These are phyloP conservation scores for Ogataea thermomethanolica DNA, from an alignment of 805 yeast genomes.

Conservation along the genomic window DNA sequence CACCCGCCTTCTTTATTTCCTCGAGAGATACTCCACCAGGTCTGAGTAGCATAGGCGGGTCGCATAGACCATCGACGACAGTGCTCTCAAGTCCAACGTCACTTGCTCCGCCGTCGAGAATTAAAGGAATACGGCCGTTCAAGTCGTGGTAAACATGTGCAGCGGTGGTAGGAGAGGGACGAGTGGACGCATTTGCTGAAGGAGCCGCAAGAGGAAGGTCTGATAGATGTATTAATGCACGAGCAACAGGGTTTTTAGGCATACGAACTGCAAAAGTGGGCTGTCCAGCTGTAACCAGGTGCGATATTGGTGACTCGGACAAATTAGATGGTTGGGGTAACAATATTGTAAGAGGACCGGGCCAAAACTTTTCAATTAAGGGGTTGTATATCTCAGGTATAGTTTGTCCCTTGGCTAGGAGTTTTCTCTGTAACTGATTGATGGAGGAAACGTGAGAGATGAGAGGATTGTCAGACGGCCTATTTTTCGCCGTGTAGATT, in stretches of 20 bases:
- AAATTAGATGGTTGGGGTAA: slow-evolving; percentile 49
- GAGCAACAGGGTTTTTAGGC: slow-evolving; percentile 83
- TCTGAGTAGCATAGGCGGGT: slow-evolving; percentile 83
- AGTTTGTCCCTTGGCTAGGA: slow-evolving; percentile 41
- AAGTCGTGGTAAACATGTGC: slow-evolving; percentile 80
- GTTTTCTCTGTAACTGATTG: slow-evolving; percentile 61
- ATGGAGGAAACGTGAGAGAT: slow-evolving; percentile 84
- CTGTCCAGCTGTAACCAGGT: slow-evolving; percentile 80
- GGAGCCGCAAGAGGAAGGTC: slow-evolving; percentile 96
- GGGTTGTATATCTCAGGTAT: slow-evolving; percentile 69
- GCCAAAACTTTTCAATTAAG: slow-evolving; percentile 78
- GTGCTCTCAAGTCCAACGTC: slow-evolving; percentile 91
- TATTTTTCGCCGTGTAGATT: slow-evolving; percentile 83
- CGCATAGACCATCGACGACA: slow-evolving; percentile 82
- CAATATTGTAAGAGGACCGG: slow-evolving; percentile 90
- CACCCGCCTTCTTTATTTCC: slow-evolving; percentile 63
- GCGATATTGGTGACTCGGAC: slow-evolving; percentile 51
- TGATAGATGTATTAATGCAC: slow-evolving; percentile 81
- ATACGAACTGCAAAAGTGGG: slow-evolving; percentile 88
- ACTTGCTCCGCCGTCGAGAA: slow-evolving; percentile 89
- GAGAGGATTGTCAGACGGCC: slow-evolving; percentile 94
- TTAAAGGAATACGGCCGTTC: slow-evolving; percentile 72
- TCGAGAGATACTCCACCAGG: slow-evolving; percentile 94
- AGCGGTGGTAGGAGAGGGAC: slow-evolving; percentile 92
- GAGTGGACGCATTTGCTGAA: slow-evolving; percentile 92